Evolutionary conservation across 2,329 filamentous ascomycete species (phyloP), one percentile per base, ranked within the genome.

Genomic region (Colletotrichum gloeosporioides): DNA sequence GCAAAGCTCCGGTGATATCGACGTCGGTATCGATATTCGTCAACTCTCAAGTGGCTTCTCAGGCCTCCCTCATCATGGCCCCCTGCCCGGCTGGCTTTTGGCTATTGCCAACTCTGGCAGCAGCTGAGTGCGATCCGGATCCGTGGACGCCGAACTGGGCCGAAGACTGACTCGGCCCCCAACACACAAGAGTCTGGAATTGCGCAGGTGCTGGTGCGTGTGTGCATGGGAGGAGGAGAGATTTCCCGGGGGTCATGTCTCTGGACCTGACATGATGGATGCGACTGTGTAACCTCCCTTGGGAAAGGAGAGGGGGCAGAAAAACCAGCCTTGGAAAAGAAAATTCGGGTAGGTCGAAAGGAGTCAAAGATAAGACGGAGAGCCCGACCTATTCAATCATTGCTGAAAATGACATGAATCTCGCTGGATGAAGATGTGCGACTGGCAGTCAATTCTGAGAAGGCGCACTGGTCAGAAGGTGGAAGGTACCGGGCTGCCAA

Each of bases 131-230:
- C 59, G 59, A 25, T 9, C 29, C 69, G 59, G 57, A 27, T 63
- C 68, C 68, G 39, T 70, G 13, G 69, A 64, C 49, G 32, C 73
- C 73, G 25, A 68, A 44, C 36, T 44, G 31, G 73, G 64, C 22
- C 70, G 32, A 25, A 64, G 57, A 65, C 32, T 75, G 69, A 68
- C 73, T 75, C 73, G 55, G 73, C 69, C 69, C 31, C 69, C 62
- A 64, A 67, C 64, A 31, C 29, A 49, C 31, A 57, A 68, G 65
- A 68, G 57, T 62, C 34, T 13, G 44, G 55, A 44, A 62, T 53
- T 70, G 16, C 68, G 55, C 31, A 31, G 7, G 53, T 69, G 66
- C 36, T 25, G 34, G 22, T 25, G 22, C 22, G 12, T 34, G 44
- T 27, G 49, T 69, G 27, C 15, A 62, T 29, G 59, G 27, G 29